These are phyloP conservation scores for Salix arbutifolia DNA, from an alignment of 345 rosid genomes.

Conservation along the genomic window DNA sequence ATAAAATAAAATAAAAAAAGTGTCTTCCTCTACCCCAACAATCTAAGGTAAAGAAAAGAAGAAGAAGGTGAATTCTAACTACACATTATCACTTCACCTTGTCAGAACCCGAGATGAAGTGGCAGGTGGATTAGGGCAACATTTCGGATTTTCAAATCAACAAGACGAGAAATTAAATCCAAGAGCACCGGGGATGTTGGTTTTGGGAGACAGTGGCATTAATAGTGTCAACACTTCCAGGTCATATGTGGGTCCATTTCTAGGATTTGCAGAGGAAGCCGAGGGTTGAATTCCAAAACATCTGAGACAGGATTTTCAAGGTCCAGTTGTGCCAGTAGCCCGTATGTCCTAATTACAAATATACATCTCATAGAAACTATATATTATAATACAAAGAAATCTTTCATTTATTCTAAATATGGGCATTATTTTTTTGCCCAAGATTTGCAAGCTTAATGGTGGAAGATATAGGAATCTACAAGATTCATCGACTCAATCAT, in stretches of 20 bases:
- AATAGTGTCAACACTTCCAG: conserved; percentile 23
- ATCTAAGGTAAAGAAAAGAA: too few relatives aligned
- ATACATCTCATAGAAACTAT: conserved; percentile 22
- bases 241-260: conserved; percentile 10
- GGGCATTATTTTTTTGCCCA: conserved; percentile 8
- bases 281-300: conserved; percentile 39
- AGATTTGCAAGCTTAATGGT: conserved; percentile 9
- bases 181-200: conserved; percentile 52
- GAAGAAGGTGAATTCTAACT: too few relatives aligned
- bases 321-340: conserved; percentile 31
- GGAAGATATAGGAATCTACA: conserved; percentile 20
- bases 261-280: conserved; percentile 26
- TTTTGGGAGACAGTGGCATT: conserved; percentile 33
- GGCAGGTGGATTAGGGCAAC: conserved; percentile 7
- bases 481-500: conserved; percentile 32
- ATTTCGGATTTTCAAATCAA: conserved; percentile 12
- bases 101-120: neutral
- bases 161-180: conserved; percentile 38
- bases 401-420: conserved; percentile 27
- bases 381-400: conserved; percentile 23
- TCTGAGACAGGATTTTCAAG: conserved; percentile 40
- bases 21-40: too few relatives aligned
- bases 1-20: too few relatives aligned
- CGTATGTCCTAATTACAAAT: neutral
- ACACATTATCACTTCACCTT: too few relatives aligned